Evolutionary conservation across 495 filamentous ascomycete species (phyloP).

Genomic region (Hypoxylon cercidicola): DNA sequence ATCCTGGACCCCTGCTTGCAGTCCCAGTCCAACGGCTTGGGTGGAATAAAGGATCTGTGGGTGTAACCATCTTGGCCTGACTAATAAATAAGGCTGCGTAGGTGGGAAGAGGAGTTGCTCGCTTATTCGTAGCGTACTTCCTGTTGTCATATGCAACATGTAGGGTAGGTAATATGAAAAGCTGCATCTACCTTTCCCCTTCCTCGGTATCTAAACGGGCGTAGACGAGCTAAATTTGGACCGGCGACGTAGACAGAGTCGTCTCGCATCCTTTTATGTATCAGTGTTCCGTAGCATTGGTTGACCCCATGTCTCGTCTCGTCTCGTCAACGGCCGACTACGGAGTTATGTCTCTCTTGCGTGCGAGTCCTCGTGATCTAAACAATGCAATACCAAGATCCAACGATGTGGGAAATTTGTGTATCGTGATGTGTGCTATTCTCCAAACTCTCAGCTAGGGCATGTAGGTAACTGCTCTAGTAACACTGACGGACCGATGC

Average conservation of each 20-base stretch:
- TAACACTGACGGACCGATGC: too few relatives aligned
- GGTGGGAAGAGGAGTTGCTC: constrained; percentile 7
- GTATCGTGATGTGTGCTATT: neutral
- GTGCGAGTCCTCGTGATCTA: constrained; percentile 15
- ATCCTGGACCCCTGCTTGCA: constrained; percentile 39
- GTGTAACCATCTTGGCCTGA: constrained; percentile 36
- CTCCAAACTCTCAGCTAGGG: neutral
- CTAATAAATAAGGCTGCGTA: constrained; percentile 30
- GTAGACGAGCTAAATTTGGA: constrained; percentile 18
- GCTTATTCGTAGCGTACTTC: constrained; percentile 26
- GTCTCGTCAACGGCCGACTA: constrained; percentile 19
- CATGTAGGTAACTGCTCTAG: too few relatives aligned
- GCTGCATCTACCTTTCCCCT: constrained; percentile 22
- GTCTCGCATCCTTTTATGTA: constrained; percentile 1
- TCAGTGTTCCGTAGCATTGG: constrained; percentile 1
- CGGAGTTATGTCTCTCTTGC: constrained; percentile 16
- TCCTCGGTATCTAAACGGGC: constrained; percentile 21
- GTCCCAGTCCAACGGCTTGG: constrained; percentile 43
- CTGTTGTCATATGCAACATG: constrained; percentile 36
- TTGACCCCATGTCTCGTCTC: constrained; percentile 7
- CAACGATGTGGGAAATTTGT: neutral
- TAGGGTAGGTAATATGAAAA: constrained; percentile 17
- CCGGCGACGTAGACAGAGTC: constrained; percentile 8
- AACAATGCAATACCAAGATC: constrained; percentile 5
- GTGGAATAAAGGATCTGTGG: constrained; percentile 39